A percentile compares a stretch with the other conserved stretches of the same genome.
Evolutionary conservation across 371 early-diverging fungal genomes (phyloP).

Genomic region (Sporodiniella umbellata): DNA sequence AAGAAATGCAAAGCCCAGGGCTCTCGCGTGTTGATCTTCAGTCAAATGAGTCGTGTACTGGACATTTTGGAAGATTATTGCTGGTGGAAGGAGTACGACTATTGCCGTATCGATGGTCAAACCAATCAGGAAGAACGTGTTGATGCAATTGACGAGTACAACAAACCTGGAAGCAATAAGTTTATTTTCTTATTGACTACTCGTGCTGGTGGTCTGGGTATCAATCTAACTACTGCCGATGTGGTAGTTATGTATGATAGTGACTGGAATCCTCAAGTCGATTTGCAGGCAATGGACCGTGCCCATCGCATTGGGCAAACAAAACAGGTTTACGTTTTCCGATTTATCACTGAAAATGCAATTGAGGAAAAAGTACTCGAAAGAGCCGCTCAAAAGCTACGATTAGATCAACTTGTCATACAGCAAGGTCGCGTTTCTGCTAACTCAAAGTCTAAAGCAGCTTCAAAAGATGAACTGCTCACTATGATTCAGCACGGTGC

Average conservation of each 20-base stretch:
- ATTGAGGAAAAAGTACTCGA: constrained; percentile 98
- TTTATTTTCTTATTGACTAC: constrained; percentile 98
- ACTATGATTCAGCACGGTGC: constrained; percentile 98
- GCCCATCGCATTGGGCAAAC: constrained; percentile 99
- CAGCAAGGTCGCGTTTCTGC: constrained; percentile 80
- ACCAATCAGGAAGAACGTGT: constrained; percentile 95
- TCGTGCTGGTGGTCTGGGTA: constrained; percentile 98
- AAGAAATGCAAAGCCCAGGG: constrained; percentile 83
- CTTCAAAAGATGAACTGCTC: constrained; percentile 84
- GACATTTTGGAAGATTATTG: constrained; percentile 99
- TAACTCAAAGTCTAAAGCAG: constrained; percentile 16
- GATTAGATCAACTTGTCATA: constrained; percentile 97
- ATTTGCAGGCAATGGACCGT: constrained; percentile 95
- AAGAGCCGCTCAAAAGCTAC: constrained; percentile 94
- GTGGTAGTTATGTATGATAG: constrained; percentile 97
- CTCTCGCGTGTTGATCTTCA: constrained; percentile 96
- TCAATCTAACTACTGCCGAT: constrained; percentile 98
- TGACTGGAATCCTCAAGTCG: constrained; percentile 99
- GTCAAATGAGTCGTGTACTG: constrained; percentile 98
- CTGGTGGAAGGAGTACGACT: constrained; percentile 84
- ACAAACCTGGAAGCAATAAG: constrained; percentile 83
- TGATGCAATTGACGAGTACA: constrained; percentile 94
- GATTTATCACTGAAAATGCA: constrained; percentile 96
- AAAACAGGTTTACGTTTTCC: constrained; percentile 96
- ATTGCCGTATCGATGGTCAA: constrained; percentile 98